A percentile compares a stretch with the other conserved stretches of the same genome.
Conservation (phyloP, 805 yeast species). For the Hanseniaspora lindneri region DNA sequence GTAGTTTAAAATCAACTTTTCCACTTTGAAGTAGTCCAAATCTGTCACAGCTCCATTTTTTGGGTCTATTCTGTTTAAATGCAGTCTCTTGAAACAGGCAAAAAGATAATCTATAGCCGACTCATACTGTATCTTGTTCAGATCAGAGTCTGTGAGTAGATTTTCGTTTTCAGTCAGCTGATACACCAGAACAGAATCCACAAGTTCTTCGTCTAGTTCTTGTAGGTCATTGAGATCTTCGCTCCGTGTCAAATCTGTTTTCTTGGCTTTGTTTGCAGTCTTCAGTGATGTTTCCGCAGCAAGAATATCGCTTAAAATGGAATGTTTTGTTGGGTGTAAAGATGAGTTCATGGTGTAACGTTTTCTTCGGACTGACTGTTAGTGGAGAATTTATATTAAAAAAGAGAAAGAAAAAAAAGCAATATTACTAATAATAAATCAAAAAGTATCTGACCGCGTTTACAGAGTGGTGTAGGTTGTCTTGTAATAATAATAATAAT, state of each 20-base stretch:
- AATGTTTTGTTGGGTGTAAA: slow-evolving; percentile 1
- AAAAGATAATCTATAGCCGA: slow-evolving; percentile 12
- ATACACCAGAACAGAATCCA: slow-evolving; percentile 25
- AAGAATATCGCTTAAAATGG: slow-evolving; percentile 5
- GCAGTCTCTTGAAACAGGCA: slow-evolving; percentile 9
- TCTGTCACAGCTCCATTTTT: slow-evolving; percentile 33
- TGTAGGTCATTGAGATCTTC: slow-evolving; percentile 20
- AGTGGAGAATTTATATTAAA: too few species aligned
- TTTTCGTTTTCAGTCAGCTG: slow-evolving; percentile 28
- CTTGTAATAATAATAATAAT: too few species aligned
- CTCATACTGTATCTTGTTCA: slow-evolving; percentile 22
- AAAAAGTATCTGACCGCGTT: too few species aligned
- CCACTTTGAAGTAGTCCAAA: slow-evolving; percentile 12
- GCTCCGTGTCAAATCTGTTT: slow-evolving; percentile 12
- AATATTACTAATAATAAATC: too few species aligned
- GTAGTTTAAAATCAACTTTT: slow-evolving; percentile 42
- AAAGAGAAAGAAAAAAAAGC: too few species aligned
- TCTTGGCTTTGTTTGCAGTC: not conserved
- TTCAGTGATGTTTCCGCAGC: not conserved
- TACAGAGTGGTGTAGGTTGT: too few species aligned
- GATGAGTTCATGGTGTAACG: slow-evolving; percentile 1
- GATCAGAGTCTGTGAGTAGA: slow-evolving; percentile 21
- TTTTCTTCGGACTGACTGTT: too few species aligned
- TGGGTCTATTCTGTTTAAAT: slow-evolving; percentile 20
- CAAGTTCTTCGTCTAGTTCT: slow-evolving; percentile 19